These are phyloP conservation scores for Tremella yokohamensis DNA, from an alignment of 768 basidiomycete genomes.

Conservation along the genomic window DNA sequence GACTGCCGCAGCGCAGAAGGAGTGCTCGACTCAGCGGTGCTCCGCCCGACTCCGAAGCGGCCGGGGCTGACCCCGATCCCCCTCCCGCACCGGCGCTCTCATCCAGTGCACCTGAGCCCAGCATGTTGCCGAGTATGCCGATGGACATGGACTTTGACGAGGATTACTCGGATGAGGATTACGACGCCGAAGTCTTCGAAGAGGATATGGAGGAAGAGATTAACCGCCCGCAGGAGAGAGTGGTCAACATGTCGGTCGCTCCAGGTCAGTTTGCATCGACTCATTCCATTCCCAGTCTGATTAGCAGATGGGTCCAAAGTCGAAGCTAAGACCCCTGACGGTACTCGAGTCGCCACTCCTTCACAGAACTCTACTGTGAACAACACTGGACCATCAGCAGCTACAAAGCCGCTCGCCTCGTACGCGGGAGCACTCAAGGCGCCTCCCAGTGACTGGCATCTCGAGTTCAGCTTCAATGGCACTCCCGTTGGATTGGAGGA, in stretches of 20 bases:
- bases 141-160: constrained; percentile 66
- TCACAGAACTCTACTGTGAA: constrained; percentile 55
- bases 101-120: constrained; percentile 24
- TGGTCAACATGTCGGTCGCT: constrained; percentile 74
- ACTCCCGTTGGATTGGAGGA: constrained; percentile 76
- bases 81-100: constrained; percentile 16
- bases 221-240: constrained; percentile 66
- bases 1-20: constrained; percentile 61
- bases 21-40: constrained; percentile 80
- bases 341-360: constrained; percentile 88
- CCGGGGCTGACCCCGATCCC: constrained; percentile 10
- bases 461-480: constrained; percentile 92
- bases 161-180: constrained; percentile 53
- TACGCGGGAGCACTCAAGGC: constrained; percentile 93
- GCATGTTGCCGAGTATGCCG: constrained; percentile 36
- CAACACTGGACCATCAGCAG: constrained; percentile 28
- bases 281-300: not conserved
- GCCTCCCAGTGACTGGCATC: constrained; percentile 92
- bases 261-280: constrained; percentile 55
- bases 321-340: constrained; percentile 94
- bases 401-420: constrained; percentile 53
- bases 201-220: constrained; percentile 76
- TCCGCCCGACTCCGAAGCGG: constrained; percentile 16
- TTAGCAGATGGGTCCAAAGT: constrained; percentile 78
- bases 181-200: constrained; percentile 65